Evolutionary conservation across 2,329 filamentous ascomycete genomes (phyloP).

Genomic region (Cyanodermella asteris): DNA sequence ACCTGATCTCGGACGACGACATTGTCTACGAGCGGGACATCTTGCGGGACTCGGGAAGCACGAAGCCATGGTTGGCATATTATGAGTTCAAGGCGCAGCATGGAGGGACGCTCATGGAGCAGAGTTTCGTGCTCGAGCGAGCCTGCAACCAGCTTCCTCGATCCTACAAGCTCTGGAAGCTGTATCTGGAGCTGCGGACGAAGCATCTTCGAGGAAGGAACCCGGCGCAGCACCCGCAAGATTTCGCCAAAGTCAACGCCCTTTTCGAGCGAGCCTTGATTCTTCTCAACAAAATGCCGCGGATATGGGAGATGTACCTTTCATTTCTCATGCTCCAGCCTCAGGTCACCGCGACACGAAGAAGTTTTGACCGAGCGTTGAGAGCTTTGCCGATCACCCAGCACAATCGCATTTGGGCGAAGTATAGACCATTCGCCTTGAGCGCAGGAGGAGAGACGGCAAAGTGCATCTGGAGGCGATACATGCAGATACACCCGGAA

Average conservation of each 20-base stretch:
- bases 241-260: conserved; percentile 84
- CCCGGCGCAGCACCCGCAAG: conserved; percentile 51
- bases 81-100: conserved; percentile 77
- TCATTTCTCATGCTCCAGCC: conserved; percentile 77
- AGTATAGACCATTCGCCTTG: conserved; percentile 79
- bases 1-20: conserved; percentile 56
- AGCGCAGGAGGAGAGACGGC: conserved; percentile 78
- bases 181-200: conserved; percentile 73
- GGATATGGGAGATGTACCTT: conserved; percentile 96
- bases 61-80: conserved; percentile 90
- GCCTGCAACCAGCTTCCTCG: conserved; percentile 75
- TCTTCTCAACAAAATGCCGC: conserved; percentile 94
- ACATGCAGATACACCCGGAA: conserved; percentile 93
- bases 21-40: conserved; percentile 93
- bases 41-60: conserved; percentile 58
- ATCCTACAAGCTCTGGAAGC: conserved; percentile 97
- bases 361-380: conserved; percentile 78
- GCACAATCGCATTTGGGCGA: conserved; percentile 83
- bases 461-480: conserved; percentile 80
- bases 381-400: conserved; percentile 83
- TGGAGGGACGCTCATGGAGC: conserved; percentile 65
- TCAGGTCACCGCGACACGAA: conserved; percentile 66
- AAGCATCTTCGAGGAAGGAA: conserved; percentile 69
- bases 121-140: conserved; percentile 73
- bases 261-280: conserved; percentile 85